Conservation (phyloP, 371 early-diverging fungal species). For the Mucor saturninus region DNA sequence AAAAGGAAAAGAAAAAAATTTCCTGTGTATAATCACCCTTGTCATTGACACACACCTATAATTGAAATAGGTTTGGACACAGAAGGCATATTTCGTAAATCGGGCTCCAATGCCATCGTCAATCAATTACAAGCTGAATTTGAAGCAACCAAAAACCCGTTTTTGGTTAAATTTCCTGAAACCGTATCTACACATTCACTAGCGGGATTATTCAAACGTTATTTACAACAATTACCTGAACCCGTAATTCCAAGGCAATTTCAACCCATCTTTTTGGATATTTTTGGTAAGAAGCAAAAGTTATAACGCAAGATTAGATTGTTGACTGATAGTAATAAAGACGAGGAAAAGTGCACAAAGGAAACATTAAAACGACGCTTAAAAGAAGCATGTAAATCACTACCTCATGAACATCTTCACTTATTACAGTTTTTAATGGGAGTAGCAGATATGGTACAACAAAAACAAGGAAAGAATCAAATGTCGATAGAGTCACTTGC, state of each 20-base stretch:
- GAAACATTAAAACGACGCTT: conserved; percentile 20
- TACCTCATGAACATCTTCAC: conserved; percentile 33
- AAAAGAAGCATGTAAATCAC: conserved; percentile 10
- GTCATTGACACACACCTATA: too few relatives aligned
- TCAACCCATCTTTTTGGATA: conserved; percentile 51
- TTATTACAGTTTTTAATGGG: conserved; percentile 29
- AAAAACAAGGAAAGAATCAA: conserved; percentile 29
- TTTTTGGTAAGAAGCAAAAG: conserved; percentile 37
- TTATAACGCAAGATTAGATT: too few relatives aligned
- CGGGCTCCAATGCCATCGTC: conserved; percentile 30
- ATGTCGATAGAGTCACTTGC: conserved; percentile 40
- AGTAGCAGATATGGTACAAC: conserved; percentile 24
- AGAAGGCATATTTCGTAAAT: conserved; percentile 43
- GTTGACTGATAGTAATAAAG: neutral
- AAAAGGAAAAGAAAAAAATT: neutral
- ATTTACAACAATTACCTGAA: conserved; percentile 58
- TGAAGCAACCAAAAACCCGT: conserved; percentile 22
- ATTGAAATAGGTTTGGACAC: conserved; percentile 22
- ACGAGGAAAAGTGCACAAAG: conserved; percentile 16
- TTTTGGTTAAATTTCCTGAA: conserved; percentile 12
- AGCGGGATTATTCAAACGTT: conserved; percentile 61
- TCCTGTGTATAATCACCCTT: neutral
- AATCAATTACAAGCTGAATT: conserved; percentile 34
- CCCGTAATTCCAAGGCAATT: conserved; percentile 56
- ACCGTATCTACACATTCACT: conserved; percentile 29